Evolutionary conservation across 2,329 filamentous ascomycete genomes (phyloP).

Genomic region (Septoria petroselini): DNA sequence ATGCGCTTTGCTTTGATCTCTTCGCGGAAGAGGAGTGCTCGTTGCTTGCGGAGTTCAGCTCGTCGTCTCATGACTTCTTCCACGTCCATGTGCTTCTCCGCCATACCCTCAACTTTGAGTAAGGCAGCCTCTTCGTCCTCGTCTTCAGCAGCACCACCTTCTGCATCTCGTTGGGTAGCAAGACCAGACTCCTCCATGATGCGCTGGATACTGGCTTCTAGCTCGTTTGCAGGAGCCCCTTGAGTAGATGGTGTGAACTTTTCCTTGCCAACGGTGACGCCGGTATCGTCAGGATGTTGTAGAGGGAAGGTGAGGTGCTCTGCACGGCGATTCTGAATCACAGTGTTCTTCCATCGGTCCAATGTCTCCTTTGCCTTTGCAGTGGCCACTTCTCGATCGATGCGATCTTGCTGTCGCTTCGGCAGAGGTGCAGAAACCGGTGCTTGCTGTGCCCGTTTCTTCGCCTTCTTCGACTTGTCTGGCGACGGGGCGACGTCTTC

Average conservation of each 20-base stretch:
- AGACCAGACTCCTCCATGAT: constrained; percentile 90
- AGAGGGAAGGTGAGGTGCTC: constrained; percentile 89
- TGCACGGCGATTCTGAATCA: constrained; percentile 87
- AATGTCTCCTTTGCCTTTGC: constrained; percentile 89
- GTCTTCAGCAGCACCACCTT: constrained; percentile 54
- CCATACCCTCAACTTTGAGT: constrained; percentile 65
- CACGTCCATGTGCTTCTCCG: constrained; percentile 68
- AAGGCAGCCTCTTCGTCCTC: constrained; percentile 58
- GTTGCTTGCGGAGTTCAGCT: constrained; percentile 70
- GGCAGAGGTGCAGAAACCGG: constrained; percentile 73
- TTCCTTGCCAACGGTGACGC: constrained; percentile 59
- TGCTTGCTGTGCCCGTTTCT: constrained; percentile 36
- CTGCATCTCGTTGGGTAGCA: constrained; percentile 43
- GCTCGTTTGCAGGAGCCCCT: constrained; percentile 68
- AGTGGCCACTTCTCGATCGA: constrained; percentile 79
- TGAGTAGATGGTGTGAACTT: constrained; percentile 58
- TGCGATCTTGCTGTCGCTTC: constrained; percentile 78
- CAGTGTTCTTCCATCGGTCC: constrained; percentile 87
- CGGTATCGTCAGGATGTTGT: constrained; percentile 62
- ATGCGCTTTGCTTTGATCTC: constrained; percentile 85
- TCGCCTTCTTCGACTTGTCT: constrained; percentile 59
- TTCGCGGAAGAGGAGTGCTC: constrained; percentile 84
- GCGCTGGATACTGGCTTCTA: constrained; percentile 80
- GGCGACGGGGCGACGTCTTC: constrained; percentile 60
- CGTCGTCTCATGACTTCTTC: constrained; percentile 70